phyloP scores from a whole-genome alignment of 2,329 filamentous ascomycete species.

The Raffaelea albimanens region DNA sequence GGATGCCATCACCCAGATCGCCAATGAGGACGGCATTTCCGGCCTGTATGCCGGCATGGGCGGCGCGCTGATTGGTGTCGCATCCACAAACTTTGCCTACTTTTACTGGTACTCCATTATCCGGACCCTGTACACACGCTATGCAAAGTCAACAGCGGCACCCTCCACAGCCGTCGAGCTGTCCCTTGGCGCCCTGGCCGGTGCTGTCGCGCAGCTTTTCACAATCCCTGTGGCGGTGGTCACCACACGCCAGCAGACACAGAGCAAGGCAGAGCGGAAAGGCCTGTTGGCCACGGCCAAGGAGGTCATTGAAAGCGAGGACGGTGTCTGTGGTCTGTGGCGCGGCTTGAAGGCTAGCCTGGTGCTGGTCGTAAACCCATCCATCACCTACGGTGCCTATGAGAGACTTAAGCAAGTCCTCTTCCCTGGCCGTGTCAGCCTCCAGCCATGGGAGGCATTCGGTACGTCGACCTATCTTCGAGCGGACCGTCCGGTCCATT shows the following conservation, averaged over 20 bases:
- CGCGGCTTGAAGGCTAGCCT: constrained; percentile 91
- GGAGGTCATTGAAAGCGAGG: constrained; percentile 83
- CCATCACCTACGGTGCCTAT: constrained; percentile 96
- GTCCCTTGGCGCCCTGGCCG: constrained; percentile 74
- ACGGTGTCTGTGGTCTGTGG: constrained; percentile 85
- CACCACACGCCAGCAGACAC: constrained; percentile 92
- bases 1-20: constrained; percentile 81
- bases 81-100: constrained; percentile 97
- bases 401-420: constrained; percentile 72
- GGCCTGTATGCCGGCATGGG: constrained; percentile 87
- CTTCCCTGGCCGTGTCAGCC: constrained; percentile 65
- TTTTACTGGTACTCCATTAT: constrained; percentile 98
- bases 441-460: constrained; percentile 85
- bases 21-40: constrained; percentile 65
- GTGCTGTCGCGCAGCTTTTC: constrained; percentile 86
- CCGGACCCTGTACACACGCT: constrained; percentile 65
- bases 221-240: constrained; percentile 95
- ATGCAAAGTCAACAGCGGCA: constrained; percentile 37
- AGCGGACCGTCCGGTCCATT: not conserved
- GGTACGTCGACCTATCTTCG: constrained; percentile 49
- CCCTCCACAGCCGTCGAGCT: constrained; percentile 79
- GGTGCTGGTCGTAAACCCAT: constrained; percentile 90
- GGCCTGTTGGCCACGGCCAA: constrained; percentile 77
- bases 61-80: constrained; percentile 81
- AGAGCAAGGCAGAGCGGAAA: constrained; percentile 74